Conservation (phyloP, 805 yeast genomes). For the Sporopachydermia quercuum region DNA sequence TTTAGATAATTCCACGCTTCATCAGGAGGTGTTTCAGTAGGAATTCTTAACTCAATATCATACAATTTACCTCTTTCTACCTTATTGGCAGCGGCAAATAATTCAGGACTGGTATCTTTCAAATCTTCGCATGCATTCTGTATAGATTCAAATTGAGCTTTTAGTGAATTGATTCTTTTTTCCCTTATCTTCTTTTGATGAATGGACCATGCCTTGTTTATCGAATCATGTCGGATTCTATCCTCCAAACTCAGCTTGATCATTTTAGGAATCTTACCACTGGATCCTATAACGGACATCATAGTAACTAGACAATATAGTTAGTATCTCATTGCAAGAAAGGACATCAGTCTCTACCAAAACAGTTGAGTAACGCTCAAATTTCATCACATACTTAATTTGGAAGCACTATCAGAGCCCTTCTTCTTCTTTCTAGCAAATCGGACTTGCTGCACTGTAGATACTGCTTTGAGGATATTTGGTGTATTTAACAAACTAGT, state of each 20-base stretch:
- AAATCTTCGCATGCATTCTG: conserved; percentile 61
- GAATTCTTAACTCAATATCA: conserved; percentile 74
- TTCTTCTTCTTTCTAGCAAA: neutral
- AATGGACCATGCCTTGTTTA: conserved; percentile 69
- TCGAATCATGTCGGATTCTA: conserved; percentile 66
- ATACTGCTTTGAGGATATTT: neutral
- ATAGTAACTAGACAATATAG: conserved; percentile 22
- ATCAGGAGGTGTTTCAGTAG: conserved; percentile 80
- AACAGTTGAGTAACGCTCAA: conserved; percentile 15
- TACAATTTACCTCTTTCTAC: conserved; percentile 45
- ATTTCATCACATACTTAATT: neutral
- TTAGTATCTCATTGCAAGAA: conserved; percentile 16
- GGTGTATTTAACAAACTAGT: neutral
- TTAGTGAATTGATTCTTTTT: conserved; percentile 19
- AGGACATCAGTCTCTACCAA: conserved; percentile 16
- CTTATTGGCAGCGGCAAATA: conserved; percentile 49
- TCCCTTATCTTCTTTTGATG: conserved; percentile 37
- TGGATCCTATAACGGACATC: conserved; percentile 73
- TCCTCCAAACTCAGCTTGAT: conserved; percentile 70
- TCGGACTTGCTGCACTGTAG: neutral
- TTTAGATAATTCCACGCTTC: conserved; percentile 53
- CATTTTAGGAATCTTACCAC: conserved; percentile 76
- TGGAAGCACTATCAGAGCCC: neutral
- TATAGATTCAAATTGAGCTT: conserved; percentile 50
- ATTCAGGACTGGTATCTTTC: conserved; percentile 30